A percentile compares a stretch with the other conserved stretches of the same genome.
phyloP scores from a whole-genome alignment of 2,329 filamentous ascomycete species.

The Tolypocladium tropicale region DNA sequence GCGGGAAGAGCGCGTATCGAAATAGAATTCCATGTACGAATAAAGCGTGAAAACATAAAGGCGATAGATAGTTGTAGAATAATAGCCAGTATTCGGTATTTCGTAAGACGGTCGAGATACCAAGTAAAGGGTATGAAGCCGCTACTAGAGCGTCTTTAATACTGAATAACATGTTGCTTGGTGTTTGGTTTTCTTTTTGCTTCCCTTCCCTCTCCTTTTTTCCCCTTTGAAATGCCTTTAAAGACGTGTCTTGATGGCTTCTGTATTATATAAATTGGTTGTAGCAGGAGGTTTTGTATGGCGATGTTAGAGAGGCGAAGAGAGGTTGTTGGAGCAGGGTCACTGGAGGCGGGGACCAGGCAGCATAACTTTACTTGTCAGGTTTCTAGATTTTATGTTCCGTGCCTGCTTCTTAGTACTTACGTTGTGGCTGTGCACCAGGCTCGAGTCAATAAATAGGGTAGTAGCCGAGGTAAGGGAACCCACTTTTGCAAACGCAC shows the following conservation, averaged over 20 bases:
- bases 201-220: too few relatives aligned
- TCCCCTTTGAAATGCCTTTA: too few relatives aligned
- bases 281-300: background rate
- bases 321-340: background rate
- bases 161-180: background rate
- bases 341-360: background rate
- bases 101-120: background rate
- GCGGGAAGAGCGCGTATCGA: background rate
- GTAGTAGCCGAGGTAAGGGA: too few relatives aligned
- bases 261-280: too few relatives aligned
- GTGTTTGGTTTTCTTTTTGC: too few relatives aligned
- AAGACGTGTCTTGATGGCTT: too few relatives aligned
- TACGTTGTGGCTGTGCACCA: too few relatives aligned
- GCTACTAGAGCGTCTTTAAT: background rate
- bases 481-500: too few relatives aligned
- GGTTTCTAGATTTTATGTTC: background rate
- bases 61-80: background rate
- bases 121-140: background rate
- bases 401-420: too few relatives aligned
- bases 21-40: background rate
- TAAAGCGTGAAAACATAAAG: background rate
- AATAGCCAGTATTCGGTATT: background rate
- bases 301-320: background rate
- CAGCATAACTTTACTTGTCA: background rate
- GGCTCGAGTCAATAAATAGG: too few relatives aligned